Conservation (phyloP, 2,329 filamentous ascomycete species). For the Aspergillus fumigatus region DNA sequence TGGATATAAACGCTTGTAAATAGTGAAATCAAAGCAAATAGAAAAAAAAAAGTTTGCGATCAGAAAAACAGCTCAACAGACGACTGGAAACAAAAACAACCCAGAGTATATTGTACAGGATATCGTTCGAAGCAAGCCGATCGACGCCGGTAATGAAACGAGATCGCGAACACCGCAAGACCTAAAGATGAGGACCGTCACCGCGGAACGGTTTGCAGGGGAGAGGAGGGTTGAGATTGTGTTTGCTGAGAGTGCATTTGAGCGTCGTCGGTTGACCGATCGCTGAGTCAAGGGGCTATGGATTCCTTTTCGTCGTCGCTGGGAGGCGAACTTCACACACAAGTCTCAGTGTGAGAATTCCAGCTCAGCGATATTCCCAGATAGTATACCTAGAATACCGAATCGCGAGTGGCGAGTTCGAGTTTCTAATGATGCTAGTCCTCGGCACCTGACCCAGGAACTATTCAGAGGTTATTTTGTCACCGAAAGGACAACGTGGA, state of each 20-base stretch:
- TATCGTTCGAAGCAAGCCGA: conserved; percentile 35
- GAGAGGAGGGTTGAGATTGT: conserved; percentile 35
- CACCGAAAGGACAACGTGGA: neutral
- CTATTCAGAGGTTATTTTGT: neutral
- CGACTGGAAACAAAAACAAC: conserved; percentile 21
- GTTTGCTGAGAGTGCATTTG: conserved; percentile 43
- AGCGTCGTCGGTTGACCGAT: conserved; percentile 31
- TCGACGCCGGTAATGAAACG: conserved; percentile 27
- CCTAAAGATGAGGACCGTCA: conserved; percentile 34
- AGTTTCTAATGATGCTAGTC: neutral
- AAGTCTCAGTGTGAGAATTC: neutral
- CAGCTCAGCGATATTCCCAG: neutral
- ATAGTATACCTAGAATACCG: neutral
- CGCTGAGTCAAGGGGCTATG: conserved; percentile 9
- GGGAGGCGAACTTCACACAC: conserved; percentile 1
- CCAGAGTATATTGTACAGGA: conserved; percentile 43
- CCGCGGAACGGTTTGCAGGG: conserved; percentile 40
- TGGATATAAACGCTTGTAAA: conserved; percentile 6
- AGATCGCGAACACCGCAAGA: conserved; percentile 17
- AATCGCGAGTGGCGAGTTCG: neutral
- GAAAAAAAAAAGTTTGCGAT: conserved; percentile 12
- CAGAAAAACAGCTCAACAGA: conserved; percentile 12
- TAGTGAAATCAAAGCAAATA: conserved; percentile 13
- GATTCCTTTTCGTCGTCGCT: conserved; percentile 7
- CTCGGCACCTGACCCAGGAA: neutral